Evolutionary conservation across 805 yeast genomes (phyloP).

Genomic region (Candida schatavii): DNA sequence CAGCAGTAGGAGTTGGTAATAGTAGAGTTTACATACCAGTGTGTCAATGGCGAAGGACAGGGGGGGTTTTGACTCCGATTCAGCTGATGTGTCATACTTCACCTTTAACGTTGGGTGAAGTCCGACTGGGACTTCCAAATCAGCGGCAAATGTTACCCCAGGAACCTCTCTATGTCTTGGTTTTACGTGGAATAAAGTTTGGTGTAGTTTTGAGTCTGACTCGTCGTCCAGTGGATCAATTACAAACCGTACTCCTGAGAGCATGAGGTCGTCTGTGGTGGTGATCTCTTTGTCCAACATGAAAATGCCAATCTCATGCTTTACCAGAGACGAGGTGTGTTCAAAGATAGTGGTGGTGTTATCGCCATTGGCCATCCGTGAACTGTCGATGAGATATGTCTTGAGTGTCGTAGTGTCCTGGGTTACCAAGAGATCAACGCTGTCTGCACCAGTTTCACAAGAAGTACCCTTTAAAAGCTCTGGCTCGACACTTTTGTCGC

Average conservation of each 20-base stretch:
- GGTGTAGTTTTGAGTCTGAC: constrained; percentile 21
- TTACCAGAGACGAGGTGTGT: constrained; percentile 1
- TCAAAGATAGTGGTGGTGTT: neutral
- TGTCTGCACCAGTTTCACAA: no score
- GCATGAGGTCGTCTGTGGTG: constrained; percentile 30
- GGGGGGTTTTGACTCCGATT: no score
- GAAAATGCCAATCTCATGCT: constrained; percentile 38
- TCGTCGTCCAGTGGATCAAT: constrained; percentile 14
- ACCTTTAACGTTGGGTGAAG: constrained; percentile 34
- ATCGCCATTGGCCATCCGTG: neutral
- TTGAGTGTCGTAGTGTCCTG: neutral
- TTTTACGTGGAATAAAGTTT: constrained; percentile 41
- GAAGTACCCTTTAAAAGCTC: neutral
- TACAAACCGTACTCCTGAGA: constrained; percentile 34
- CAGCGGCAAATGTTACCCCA: neutral
- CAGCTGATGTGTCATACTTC: constrained; percentile 8
- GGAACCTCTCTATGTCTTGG: constrained; percentile 31
- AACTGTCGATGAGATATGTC: constrained; percentile 2
- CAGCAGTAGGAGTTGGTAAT: constrained; percentile 29
- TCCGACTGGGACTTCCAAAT: constrained; percentile 22
- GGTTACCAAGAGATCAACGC: neutral
- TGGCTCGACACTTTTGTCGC: neutral
- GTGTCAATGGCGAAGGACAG: constrained; percentile 24
- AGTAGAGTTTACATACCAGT: constrained; percentile 28
- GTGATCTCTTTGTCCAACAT: constrained; percentile 24